Evolutionary conservation across 2,329 filamentous ascomycete genomes (phyloP).

Genomic region (Graphilbum ipis-grandicollis): DNA sequence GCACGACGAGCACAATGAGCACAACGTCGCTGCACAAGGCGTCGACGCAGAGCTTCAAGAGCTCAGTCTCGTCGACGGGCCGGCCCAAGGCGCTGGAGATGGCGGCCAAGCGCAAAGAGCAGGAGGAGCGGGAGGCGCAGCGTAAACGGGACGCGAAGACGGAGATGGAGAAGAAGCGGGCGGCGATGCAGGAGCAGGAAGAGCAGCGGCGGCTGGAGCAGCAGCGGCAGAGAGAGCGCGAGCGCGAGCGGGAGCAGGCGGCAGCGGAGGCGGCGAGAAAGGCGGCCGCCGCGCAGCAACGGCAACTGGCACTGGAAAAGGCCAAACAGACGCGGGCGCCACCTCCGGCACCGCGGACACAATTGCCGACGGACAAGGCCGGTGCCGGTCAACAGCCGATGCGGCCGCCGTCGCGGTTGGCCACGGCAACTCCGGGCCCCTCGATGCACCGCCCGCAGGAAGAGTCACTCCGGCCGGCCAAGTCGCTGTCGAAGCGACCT

Average conservation of each 20-base stretch:
- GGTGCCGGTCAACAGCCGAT: conserved; percentile 11
- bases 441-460: conserved; percentile 33
- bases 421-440: conserved; percentile 26
- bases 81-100: conserved; percentile 57
- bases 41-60: conserved; percentile 44
- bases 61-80: conserved; percentile 41
- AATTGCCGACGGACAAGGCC: conserved; percentile 19
- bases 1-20: conserved; percentile 52
- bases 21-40: conserved; percentile 45
- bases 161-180: conserved; percentile 62
- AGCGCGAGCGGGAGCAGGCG: conserved; percentile 39
- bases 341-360: conserved; percentile 38
- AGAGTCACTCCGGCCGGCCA: conserved; percentile 44
- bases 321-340: conserved; percentile 48
- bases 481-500: conserved; percentile 58
- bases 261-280: conserved; percentile 37
- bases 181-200: conserved; percentile 45
- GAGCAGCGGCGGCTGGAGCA: conserved; percentile 40
- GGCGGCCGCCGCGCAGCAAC: conserved; percentile 28
- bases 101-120: conserved; percentile 68
- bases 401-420: conserved; percentile 40
- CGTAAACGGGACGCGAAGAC: conserved; percentile 67
- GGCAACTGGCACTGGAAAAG: conserved; percentile 45
- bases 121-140: conserved; percentile 64
- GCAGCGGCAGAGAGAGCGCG: conserved; percentile 37